phyloP scores from a whole-genome alignment of 495 filamentous ascomycete species.

The Penicillium crystallinum region DNA sequence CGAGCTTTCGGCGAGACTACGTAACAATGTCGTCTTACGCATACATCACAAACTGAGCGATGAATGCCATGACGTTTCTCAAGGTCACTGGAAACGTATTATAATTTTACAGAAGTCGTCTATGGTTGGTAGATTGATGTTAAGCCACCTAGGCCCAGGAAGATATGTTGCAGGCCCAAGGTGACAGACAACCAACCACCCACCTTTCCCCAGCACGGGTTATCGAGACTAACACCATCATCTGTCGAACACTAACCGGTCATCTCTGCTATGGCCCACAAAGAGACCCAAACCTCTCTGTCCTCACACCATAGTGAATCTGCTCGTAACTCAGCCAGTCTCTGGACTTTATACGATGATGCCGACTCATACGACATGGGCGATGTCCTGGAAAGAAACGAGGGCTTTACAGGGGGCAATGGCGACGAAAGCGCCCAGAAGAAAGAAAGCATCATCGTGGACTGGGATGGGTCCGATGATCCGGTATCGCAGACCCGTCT shows the following conservation, averaged over 20 bases:
- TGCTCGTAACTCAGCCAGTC: not conserved
- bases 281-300: not conserved
- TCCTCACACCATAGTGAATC: not conserved
- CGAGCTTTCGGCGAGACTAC: too few relatives aligned
- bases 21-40: not conserved
- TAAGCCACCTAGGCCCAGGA: too few relatives aligned
- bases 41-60: not conserved
- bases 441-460: not conserved
- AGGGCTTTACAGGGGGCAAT: not conserved
- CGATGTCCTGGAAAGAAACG: not conserved
- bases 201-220: not conserved
- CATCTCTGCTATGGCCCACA: not conserved
- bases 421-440: not conserved
- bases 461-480: constrained; percentile 2
- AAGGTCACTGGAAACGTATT: not conserved
- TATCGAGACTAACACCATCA: not conserved
- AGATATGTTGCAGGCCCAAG: not conserved
- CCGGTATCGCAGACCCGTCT: not conserved
- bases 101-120: not conserved
- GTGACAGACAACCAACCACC: not conserved
- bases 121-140: not conserved
- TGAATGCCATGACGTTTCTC: not conserved
- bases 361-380: not conserved
- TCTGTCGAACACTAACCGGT: not conserved
- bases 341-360: not conserved